phyloP scores from a whole-genome alignment of 495 filamentous ascomycete genomes.

The Penicillium diatomitis region DNA sequence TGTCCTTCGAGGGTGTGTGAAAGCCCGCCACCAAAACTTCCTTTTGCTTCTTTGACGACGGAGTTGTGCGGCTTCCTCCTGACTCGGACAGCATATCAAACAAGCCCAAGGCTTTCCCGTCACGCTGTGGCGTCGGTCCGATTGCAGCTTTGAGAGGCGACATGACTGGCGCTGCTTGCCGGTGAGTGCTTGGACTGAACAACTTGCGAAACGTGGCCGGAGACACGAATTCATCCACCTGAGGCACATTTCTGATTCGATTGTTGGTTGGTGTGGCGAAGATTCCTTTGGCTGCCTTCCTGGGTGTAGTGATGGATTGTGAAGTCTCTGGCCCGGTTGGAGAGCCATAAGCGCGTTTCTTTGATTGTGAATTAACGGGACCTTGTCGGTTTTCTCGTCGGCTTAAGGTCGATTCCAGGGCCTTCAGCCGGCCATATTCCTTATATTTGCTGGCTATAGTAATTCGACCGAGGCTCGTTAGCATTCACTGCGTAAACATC shows the following conservation, averaged over 20 bases:
- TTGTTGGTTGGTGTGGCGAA: conserved; percentile 41
- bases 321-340: conserved; percentile 17
- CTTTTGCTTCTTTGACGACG: conserved; percentile 25
- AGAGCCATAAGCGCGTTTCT: conserved; percentile 34
- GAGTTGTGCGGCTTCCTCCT: conserved; percentile 38
- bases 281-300: conserved; percentile 24
- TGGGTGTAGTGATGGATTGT: conserved; percentile 15
- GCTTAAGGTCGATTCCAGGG: conserved; percentile 33
- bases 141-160: conserved; percentile 41
- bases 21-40: conserved; percentile 22
- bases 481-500: too few relatives aligned
- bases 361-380: conserved; percentile 17
- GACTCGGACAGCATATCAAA: conserved; percentile 74
- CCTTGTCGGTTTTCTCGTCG: conserved; percentile 22
- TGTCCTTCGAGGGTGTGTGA: conserved; percentile 34
- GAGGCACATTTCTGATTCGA: conserved; percentile 28
- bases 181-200: conserved; percentile 50
- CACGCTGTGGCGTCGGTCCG: conserved; percentile 85
- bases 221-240: conserved; percentile 48
- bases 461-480: too few relatives aligned
- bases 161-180: conserved; percentile 23
- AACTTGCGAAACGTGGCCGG: conserved; percentile 48
- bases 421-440: conserved; percentile 68
- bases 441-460: conserved; percentile 77
- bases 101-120: conserved; percentile 79